Evolutionary conservation across 2,329 filamentous ascomycete genomes (phyloP), one percentile per base, ranked within the genome.

Genomic region (Cladosporium sp.): DNA sequence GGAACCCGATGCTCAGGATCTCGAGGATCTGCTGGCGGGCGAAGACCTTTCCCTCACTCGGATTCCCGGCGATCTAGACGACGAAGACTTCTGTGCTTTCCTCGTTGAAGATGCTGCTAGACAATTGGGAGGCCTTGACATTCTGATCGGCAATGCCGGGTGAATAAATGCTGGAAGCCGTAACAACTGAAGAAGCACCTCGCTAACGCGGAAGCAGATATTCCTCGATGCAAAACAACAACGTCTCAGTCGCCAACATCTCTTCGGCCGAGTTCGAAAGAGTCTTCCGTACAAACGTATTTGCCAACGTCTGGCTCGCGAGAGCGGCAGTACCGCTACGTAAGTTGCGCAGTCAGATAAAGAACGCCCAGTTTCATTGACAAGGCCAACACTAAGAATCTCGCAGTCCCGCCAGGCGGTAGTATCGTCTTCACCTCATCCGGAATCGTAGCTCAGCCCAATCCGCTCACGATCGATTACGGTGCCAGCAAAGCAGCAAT

Each of bases 61-160:
- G 7, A 78, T 93, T 68, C 83, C 88, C 73, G 91, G 88, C 46
- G 90, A 94, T 75, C 83, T 91, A 52, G 86, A 85, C 16, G 79
- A 81, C 7, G 83, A 86, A 40, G 76, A 79, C 1, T 89, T 90
- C 31, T 86, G 91, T 68, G 76, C 80, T 58, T 79, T 80, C 0
- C 82, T 89, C 0, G 85, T 93, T 0, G 78, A 83, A n/a, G 83
- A 89, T 53, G 84, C 86, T 1, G 81, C 88, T 57, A 78, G 83
- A 29, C 78, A 77, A 18, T 81, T 92, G 68, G 90, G 89, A 5
- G 86, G 88, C 1, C 76, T 95, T 18, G 91, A 95, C 77, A 83
- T 92, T 49, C 81, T 96, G 55, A 86, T 94, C 71, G 90, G 89
- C 2, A 95, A 95, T 76, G 90, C 89, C 23, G 87, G 87, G 23